Evolutionary conservation across 2,329 filamentous ascomycete genomes (phyloP).

Genomic region (Seiridium unicorne): DNA sequence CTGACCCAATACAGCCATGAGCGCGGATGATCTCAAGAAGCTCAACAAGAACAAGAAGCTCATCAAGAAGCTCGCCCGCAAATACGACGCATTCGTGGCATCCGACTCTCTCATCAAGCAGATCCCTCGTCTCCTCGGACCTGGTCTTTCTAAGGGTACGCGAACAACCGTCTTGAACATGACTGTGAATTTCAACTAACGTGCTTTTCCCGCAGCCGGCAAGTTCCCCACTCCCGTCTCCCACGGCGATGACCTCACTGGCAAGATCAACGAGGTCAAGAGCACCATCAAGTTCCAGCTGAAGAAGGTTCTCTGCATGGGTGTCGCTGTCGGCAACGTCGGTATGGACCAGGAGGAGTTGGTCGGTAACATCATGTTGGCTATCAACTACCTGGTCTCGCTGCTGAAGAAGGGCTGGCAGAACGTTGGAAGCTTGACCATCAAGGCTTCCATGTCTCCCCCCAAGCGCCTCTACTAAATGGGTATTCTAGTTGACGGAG

Average conservation of each 20-base stretch:
- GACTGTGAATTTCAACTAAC: not conserved
- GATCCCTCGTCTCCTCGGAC: slow-evolving; percentile 98
- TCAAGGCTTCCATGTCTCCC: slow-evolving; percentile 99
- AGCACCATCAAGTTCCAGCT: slow-evolving; percentile 99
- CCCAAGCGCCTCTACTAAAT: slow-evolving; percentile 95
- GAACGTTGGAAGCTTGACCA: slow-evolving; percentile 99
- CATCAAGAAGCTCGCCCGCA: slow-evolving; percentile 99
- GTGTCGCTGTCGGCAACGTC: slow-evolving; percentile 98
- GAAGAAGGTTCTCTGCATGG: slow-evolving; percentile 99
- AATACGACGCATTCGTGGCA: slow-evolving; percentile 99
- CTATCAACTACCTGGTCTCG: slow-evolving; percentile 99
- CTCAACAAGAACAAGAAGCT: slow-evolving; percentile 85
- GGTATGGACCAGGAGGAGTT: slow-evolving; percentile 96
- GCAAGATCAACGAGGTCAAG: slow-evolving; percentile 99
- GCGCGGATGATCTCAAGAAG: slow-evolving; percentile 98
- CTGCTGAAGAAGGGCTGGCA: slow-evolving; percentile 99
- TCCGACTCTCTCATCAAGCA: slow-evolving; percentile 99
- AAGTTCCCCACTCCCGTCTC: slow-evolving; percentile 99
- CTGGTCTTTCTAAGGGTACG: slow-evolving; percentile 94
- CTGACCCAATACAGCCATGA: slow-evolving; percentile 56
- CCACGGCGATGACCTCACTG: slow-evolving; percentile 88
- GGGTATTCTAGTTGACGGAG: slow-evolving; percentile 17
- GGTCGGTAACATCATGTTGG: slow-evolving; percentile 98
- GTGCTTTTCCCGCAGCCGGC: slow-evolving; percentile 63
- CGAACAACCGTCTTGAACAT: not conserved